Evolutionary conservation across 345 rosid species (phyloP).

Genomic region (Lagerstroemia speciosa): DNA sequence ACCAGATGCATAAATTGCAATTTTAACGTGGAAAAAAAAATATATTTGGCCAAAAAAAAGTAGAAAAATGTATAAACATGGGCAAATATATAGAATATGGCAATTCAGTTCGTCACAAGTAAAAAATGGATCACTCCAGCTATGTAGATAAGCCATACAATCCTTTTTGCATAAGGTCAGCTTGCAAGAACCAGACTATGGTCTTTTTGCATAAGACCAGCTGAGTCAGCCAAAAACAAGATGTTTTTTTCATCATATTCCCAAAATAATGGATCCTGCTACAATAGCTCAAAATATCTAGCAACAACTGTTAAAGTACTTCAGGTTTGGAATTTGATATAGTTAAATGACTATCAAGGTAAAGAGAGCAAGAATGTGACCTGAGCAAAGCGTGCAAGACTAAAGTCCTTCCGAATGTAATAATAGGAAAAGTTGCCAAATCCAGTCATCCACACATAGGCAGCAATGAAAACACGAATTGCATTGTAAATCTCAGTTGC

Average conservation of each 20-base stretch:
- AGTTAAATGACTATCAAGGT: background rate
- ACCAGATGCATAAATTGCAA: background rate
- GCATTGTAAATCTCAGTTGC: constrained; percentile 91
- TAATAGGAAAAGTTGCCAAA: constrained; percentile 95
- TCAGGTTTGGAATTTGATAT: background rate
- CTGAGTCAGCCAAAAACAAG: background rate
- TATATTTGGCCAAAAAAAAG: background rate
- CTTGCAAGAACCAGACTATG: background rate
- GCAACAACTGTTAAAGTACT: background rate
- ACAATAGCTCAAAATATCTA: too few species aligned
- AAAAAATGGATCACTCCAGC: background rate
- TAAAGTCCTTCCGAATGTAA: constrained; percentile 92
- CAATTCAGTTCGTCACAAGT: background rate
- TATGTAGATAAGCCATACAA: background rate
- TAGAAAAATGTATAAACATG: background rate
- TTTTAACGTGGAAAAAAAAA: background rate
- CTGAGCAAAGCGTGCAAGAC: constrained; percentile 86
- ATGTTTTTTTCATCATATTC: background rate
- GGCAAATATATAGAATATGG: background rate
- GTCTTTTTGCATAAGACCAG: too few species aligned
- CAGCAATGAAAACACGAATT: constrained; percentile 89
- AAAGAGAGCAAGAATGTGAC: constrained; percentile 23
- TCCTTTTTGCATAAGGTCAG: background rate
- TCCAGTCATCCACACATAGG: constrained; percentile 99
- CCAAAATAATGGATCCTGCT: too few species aligned